Percentiles rank a stretch among this genome's conserved stretches.
phyloP scores from a whole-genome alignment of 2,329 filamentous ascomycete species.

The Sporothrix mexicana region DNA sequence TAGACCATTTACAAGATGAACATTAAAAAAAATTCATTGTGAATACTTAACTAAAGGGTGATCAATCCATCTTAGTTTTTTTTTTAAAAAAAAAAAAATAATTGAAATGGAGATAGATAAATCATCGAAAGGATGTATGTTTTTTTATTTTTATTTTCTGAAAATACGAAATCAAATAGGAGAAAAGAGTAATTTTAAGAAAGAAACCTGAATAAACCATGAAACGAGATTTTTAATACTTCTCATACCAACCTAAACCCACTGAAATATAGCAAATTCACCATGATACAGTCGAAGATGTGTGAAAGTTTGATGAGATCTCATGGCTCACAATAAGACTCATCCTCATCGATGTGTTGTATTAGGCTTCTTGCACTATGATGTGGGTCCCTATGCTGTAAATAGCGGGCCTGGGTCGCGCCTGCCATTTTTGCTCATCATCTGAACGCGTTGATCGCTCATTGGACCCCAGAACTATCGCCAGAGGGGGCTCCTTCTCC shows the following conservation, averaged over 20 bases:
- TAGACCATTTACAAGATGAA: no score
- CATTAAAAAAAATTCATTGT: no score
- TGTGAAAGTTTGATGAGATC: neutral
- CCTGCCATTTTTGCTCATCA: slow-evolving; percentile 13
- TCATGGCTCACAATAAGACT: neutral
- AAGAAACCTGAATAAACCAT: neutral
- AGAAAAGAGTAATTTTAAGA: neutral
- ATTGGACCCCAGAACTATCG: neutral
- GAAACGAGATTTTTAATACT: neutral
- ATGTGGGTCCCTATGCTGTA: neutral
- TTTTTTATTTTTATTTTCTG: neutral
- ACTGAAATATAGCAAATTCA: no score
- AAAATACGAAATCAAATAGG: neutral
- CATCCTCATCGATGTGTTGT: neutral
- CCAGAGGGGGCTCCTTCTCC: neutral
- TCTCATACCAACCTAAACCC: neutral
- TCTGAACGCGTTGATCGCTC: neutral
- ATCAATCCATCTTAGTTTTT: no score
- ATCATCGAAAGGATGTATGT: neutral
- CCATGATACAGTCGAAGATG: no score
- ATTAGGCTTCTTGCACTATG: neutral
- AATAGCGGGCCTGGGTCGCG: neutral
- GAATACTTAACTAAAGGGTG: no score
- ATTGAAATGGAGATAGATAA: no score
- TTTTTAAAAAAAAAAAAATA: no score